Conservation (phyloP, 2,329 filamentous ascomycete genomes). For the Calonectria naviculata region DNA sequence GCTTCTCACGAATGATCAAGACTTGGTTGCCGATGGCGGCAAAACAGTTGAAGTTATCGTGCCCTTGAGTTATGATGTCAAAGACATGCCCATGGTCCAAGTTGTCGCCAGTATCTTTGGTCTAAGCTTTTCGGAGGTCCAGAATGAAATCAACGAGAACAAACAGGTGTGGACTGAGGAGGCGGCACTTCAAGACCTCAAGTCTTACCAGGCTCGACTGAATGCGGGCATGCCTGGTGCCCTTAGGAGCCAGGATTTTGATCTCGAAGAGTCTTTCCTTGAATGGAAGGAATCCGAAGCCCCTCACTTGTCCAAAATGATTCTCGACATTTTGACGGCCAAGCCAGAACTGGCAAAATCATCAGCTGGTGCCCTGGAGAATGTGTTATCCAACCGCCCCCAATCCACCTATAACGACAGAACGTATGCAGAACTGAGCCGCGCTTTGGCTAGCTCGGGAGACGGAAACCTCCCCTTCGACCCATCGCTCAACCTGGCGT, state of each 20-base stretch:
- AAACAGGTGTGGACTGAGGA: slow-evolving; percentile 89
- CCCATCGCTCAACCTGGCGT: slow-evolving; percentile 74
- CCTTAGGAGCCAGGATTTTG: slow-evolving; percentile 87
- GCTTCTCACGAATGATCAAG: slow-evolving; percentile 92
- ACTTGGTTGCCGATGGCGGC: slow-evolving; percentile 65
- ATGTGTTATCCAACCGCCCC: slow-evolving; percentile 64
- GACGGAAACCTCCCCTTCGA: slow-evolving; percentile 64
- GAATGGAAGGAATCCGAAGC: slow-evolving; percentile 92
- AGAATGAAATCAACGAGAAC: slow-evolving; percentile 87
- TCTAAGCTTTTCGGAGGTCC: slow-evolving; percentile 80
- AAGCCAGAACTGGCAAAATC: slow-evolving; percentile 88
- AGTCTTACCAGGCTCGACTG: slow-evolving; percentile 90
- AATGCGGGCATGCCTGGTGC: slow-evolving; percentile 83
- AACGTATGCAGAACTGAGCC: slow-evolving; percentile 63
- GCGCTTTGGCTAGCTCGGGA: slow-evolving; percentile 60
- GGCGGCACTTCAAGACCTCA: slow-evolving; percentile 89
- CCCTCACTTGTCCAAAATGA: slow-evolving; percentile 90
- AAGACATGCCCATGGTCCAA: slow-evolving; percentile 95
- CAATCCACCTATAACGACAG: slow-evolving; percentile 62
- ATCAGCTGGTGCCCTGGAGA: slow-evolving; percentile 67
- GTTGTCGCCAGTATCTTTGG: slow-evolving; percentile 89
- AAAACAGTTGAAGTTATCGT: slow-evolving; percentile 82
- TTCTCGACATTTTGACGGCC: slow-evolving; percentile 88
- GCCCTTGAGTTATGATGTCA: slow-evolving; percentile 90
- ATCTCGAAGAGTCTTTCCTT: slow-evolving; percentile 87